A percentile compares a stretch with the other conserved stretches of the same genome.
phyloP scores from a whole-genome alignment of 1,139 yeast species.

The Suhomyces coccinellae region DNA sequence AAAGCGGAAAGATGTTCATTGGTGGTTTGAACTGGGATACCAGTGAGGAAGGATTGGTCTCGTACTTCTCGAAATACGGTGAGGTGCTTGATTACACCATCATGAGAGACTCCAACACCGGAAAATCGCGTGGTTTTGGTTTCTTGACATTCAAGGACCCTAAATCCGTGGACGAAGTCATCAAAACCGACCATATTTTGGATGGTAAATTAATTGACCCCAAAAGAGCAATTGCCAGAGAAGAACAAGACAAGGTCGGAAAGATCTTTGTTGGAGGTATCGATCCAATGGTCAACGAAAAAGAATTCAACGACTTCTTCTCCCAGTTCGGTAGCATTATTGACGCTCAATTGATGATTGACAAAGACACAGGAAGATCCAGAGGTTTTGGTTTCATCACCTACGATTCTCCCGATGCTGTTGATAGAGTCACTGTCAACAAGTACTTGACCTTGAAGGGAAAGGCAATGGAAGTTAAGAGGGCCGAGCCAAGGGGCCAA shows the following conservation, averaged over 20 bases:
- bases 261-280: slow-evolving; percentile 98
- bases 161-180: slow-evolving; percentile 80
- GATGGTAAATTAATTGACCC: slow-evolving; percentile 99
- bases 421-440: slow-evolving; percentile 84
- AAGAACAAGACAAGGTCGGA: slow-evolving; percentile 96
- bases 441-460: slow-evolving; percentile 84
- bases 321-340: slow-evolving; percentile 89
- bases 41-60: slow-evolving; percentile 77
- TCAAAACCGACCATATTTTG: slow-evolving; percentile 82
- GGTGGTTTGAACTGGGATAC: slow-evolving; percentile 99
- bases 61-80: slow-evolving; percentile 87
- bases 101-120: slow-evolving; percentile 89
- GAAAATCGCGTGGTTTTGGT: slow-evolving; percentile 96
- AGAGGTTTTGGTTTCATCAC: slow-evolving; percentile 98
- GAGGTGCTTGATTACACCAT: slow-evolving; percentile 87
- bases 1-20: slow-evolving; percentile 89
- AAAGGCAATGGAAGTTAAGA: slow-evolving; percentile 89
- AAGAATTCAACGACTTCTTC: slow-evolving; percentile 85
- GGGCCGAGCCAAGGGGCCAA: slow-evolving; percentile 91
- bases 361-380: slow-evolving; percentile 95
- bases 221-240: slow-evolving; percentile 95
- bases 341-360: slow-evolving; percentile 97
- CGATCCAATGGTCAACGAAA: slow-evolving; percentile 92
- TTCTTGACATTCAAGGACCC: slow-evolving; percentile 87
- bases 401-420: slow-evolving; percentile 93